Conservation (phyloP, 2,329 filamentous ascomycete species). For the Verticillium isaacii region DNA sequence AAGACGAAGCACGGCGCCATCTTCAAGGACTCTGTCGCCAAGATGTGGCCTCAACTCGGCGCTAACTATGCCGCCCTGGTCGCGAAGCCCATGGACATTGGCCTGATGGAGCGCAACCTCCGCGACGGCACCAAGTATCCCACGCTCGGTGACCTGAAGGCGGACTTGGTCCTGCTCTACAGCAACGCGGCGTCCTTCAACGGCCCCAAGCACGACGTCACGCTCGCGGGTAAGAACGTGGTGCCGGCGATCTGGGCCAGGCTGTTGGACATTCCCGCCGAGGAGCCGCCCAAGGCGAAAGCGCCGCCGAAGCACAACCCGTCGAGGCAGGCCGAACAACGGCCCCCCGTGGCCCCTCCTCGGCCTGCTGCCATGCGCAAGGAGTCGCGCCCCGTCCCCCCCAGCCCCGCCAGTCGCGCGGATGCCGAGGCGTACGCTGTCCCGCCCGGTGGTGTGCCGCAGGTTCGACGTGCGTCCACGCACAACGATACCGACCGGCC, state of each 20-base stretch:
- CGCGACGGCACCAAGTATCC: slow-evolving; percentile 61
- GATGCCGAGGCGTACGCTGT: slow-evolving; percentile 61
- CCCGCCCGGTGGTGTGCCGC: slow-evolving; percentile 69
- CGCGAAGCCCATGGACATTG: slow-evolving; percentile 77
- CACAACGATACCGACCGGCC: slow-evolving; percentile 73
- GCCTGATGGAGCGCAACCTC: slow-evolving; percentile 75
- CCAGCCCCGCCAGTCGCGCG: slow-evolving; percentile 19
- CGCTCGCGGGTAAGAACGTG: slow-evolving; percentile 48
- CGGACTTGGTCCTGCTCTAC: slow-evolving; percentile 73
- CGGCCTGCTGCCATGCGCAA: slow-evolving; percentile 19
- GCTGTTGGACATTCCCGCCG: slow-evolving; percentile 36
- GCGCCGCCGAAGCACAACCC: slow-evolving; percentile 39
- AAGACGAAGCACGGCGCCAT: slow-evolving; percentile 76
- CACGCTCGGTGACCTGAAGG: slow-evolving; percentile 66
- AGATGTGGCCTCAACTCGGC: slow-evolving; percentile 69
- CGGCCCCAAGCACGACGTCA: slow-evolving; percentile 69
- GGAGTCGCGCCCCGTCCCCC: slow-evolving; percentile 9
- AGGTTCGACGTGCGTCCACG: slow-evolving; percentile 81
- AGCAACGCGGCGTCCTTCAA: slow-evolving; percentile 81
- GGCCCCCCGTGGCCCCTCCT: slow-evolving; percentile 30
- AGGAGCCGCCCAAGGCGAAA: slow-evolving; percentile 57
- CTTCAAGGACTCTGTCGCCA: slow-evolving; percentile 75
- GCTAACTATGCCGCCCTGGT: slow-evolving; percentile 66
- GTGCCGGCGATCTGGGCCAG: slow-evolving; percentile 51
- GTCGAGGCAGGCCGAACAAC: slow-evolving; percentile 39